A percentile compares a stretch with the other conserved stretches of the same genome.
These are phyloP conservation scores for Trichothecium roseum DNA, from an alignment of 2,329 filamentous ascomycete species.

Conservation along the genomic window DNA sequence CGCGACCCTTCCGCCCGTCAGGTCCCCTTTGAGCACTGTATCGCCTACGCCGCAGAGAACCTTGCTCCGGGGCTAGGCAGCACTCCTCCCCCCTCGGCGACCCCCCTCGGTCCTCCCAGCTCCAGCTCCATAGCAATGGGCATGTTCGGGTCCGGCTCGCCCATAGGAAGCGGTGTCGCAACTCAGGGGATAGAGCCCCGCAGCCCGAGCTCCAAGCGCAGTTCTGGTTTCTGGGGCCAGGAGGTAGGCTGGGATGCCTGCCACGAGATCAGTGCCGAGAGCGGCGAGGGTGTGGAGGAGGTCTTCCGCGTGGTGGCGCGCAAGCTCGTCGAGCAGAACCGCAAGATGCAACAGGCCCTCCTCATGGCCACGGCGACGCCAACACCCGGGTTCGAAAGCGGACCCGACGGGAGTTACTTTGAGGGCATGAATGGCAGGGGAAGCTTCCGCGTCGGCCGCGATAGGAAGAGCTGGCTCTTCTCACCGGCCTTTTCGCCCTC, in stretches of 20 bases:
- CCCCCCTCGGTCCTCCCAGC: slow-evolving; percentile 11
- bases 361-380: slow-evolving; percentile 43
- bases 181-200: slow-evolving; percentile 34
- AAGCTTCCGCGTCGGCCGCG: slow-evolving; percentile 48
- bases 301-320: slow-evolving; percentile 67
- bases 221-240: slow-evolving; percentile 78
- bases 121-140: slow-evolving; percentile 12
- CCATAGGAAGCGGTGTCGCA: slow-evolving; percentile 7
- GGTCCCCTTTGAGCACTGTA: slow-evolving; percentile 90
- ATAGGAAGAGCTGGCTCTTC: slow-evolving; percentile 50
- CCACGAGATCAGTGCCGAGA: slow-evolving; percentile 91
- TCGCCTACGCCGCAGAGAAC: slow-evolving; percentile 90
- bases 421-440: slow-evolving; percentile 33
- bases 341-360: slow-evolving; percentile 50
- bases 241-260: slow-evolving; percentile 95
- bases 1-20: slow-evolving; percentile 68
- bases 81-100: slow-evolving; percentile 54
- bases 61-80: slow-evolving; percentile 60
- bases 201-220: slow-evolving; percentile 53
- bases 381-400: slow-evolving; percentile 33
- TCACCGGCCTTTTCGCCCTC: slow-evolving; percentile 42
- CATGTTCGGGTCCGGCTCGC: slow-evolving; percentile 6
- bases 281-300: slow-evolving; percentile 91
- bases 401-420: slow-evolving; percentile 39
- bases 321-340: slow-evolving; percentile 54